phyloP scores from a whole-genome alignment of 805 yeast genomes.

The Myxozyma mucilagina region DNA sequence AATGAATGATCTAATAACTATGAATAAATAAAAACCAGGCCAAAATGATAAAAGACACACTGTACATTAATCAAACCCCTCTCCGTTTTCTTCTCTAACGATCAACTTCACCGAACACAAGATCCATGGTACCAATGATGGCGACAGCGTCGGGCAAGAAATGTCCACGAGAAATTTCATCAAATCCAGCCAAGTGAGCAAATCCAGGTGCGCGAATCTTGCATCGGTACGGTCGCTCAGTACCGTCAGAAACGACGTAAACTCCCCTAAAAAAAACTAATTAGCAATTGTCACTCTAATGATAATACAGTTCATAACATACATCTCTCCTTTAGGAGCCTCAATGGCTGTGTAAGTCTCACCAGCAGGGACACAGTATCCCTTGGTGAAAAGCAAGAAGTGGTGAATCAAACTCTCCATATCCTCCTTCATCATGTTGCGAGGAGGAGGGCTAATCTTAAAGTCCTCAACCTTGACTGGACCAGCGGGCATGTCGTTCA shows the following conservation, averaged over 20 bases:
- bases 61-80: not conserved
- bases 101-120: slow-evolving; percentile 92
- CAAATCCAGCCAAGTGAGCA: slow-evolving; percentile 86
- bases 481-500: slow-evolving; percentile 88
- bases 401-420: slow-evolving; percentile 92
- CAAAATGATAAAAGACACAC: not conserved
- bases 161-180: slow-evolving; percentile 81
- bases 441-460: slow-evolving; percentile 81
- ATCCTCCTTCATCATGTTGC: slow-evolving; percentile 80
- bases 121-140: slow-evolving; percentile 91
- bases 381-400: slow-evolving; percentile 83
- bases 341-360: slow-evolving; percentile 90
- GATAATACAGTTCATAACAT: not conserved
- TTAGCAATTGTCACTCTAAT: not conserved
- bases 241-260: slow-evolving; percentile 82
- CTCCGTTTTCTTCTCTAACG: slow-evolving; percentile 49
- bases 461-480: slow-evolving; percentile 89
- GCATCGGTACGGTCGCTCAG: slow-evolving; percentile 89
- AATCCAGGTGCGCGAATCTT: slow-evolving; percentile 94
- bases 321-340: slow-evolving; percentile 94
- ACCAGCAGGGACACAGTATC: slow-evolving; percentile 85
- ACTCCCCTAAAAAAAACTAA: slow-evolving; percentile 50
- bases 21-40: not conserved
- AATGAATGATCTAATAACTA: not conserved
- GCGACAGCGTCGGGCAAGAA: slow-evolving; percentile 91